These are phyloP conservation scores for Fusarium marasasianum DNA, from an alignment of 2,329 filamentous ascomycete species.

Conservation along the genomic window DNA sequence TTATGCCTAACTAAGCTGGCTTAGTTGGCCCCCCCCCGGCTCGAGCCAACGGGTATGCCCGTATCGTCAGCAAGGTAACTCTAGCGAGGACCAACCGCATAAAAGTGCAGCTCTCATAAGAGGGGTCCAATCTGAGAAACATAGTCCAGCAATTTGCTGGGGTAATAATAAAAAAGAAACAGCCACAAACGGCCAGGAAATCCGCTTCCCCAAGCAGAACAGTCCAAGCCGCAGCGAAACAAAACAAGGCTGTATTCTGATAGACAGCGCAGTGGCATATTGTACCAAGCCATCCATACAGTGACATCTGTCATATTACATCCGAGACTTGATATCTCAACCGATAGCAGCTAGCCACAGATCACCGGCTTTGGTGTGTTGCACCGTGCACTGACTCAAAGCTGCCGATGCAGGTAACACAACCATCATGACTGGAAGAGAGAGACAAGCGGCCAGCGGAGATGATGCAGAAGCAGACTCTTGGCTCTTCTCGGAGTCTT, in stretches of 20 bases:
- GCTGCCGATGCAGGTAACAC: conserved; percentile 38
- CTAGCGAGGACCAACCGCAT: conserved; percentile 40
- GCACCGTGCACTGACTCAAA: conserved; percentile 39
- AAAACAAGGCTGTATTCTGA: conserved; percentile 29
- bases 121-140: conserved; percentile 41
- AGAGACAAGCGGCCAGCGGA: conserved; percentile 37
- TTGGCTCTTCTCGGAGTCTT: conserved; percentile 24
- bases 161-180: conserved; percentile 17
- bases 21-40: no score
- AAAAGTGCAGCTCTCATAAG: conserved; percentile 20
- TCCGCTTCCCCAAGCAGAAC: conserved; percentile 11
- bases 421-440: conserved; percentile 28
- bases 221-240: background rate
- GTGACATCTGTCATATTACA: conserved; percentile 30
- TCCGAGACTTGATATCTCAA: conserved; percentile 13
- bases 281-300: conserved; percentile 15
- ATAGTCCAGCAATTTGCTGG: conserved; percentile 26
- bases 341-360: conserved; percentile 25
- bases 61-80: conserved; percentile 35
- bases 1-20: no score
- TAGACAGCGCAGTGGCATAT: conserved; percentile 12
- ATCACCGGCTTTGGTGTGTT: conserved; percentile 36
- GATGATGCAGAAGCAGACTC: conserved; percentile 33
- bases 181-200: conserved; percentile 29
- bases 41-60: background rate